Conservation (phyloP, 768 basidiomycete genomes). For the Phylloporus sp. region DNA sequence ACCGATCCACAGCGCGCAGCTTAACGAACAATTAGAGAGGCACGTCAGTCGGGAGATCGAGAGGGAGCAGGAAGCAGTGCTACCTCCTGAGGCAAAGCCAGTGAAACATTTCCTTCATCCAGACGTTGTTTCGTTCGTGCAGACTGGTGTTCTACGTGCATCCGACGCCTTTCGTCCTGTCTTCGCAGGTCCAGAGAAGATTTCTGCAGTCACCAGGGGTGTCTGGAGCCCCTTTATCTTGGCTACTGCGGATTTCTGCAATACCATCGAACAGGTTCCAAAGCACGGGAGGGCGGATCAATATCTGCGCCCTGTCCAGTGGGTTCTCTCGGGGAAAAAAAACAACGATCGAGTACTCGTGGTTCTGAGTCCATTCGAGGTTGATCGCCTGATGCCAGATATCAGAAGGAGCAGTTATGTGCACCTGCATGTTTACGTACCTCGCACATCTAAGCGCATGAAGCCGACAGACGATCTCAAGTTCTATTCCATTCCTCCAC, state of each 20-base stretch:
- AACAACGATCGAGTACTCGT: background rate
- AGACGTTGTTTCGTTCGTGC: background rate
- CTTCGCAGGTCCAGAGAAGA: background rate
- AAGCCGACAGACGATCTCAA: background rate
- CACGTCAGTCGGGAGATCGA: background rate
- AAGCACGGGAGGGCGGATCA: background rate
- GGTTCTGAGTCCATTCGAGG: conserved; percentile 2
- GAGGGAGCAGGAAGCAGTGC: background rate
- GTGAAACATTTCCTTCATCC: conserved; percentile 1
- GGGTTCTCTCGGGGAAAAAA: background rate
- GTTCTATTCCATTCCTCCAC: background rate
- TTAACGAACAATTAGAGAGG: conserved; percentile 44
- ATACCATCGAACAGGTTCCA: background rate
- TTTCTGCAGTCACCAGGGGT: background rate
- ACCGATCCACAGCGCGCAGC: conserved; percentile 4
- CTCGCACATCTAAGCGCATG: background rate
- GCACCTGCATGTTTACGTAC: conserved; percentile 1
- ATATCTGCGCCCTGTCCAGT: conserved; percentile 1
- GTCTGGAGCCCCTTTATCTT: conserved; percentile 1
- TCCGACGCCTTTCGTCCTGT: background rate
- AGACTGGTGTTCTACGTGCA: background rate
- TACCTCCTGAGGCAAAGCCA: background rate
- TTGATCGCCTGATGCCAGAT: background rate
- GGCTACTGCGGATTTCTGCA: conserved; percentile 1
- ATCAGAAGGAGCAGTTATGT: background rate